Evolutionary conservation across 2,329 filamentous ascomycete species (phyloP).

Genomic region (Sporothrix luriei): DNA sequence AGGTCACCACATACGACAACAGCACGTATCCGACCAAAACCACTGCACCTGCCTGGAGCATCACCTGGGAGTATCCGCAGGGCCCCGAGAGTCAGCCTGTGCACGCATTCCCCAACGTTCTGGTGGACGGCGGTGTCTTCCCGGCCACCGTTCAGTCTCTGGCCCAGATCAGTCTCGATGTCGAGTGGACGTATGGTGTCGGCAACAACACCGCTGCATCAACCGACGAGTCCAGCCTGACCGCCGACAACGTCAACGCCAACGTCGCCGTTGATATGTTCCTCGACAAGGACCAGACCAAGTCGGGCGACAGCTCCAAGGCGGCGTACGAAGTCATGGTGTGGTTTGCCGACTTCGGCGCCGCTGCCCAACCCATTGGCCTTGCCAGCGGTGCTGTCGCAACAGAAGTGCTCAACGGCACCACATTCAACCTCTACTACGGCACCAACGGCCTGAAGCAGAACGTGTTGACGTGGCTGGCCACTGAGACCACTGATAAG

Average conservation of each 20-base stretch:
- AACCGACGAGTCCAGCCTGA: conserved; percentile 45
- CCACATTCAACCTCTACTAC: conserved; percentile 49
- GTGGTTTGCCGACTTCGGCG: conserved; percentile 33
- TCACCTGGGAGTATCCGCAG: conserved; percentile 57
- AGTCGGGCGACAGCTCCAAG: conserved; percentile 46
- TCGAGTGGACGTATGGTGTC: conserved; percentile 55
- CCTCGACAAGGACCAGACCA: conserved; percentile 50
- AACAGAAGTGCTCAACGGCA: conserved; percentile 47
- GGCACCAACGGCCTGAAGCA: conserved; percentile 48
- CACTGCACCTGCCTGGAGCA: conserved; percentile 53
- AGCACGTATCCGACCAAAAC: conserved; percentile 52
- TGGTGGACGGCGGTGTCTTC: conserved; percentile 49
- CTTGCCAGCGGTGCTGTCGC: conserved; percentile 41
- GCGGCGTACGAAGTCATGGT: conserved; percentile 47
- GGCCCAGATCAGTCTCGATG: conserved; percentile 47
- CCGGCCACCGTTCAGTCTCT: conserved; percentile 49
- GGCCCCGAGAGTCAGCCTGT: conserved; percentile 50
- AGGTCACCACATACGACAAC: conserved; percentile 56
- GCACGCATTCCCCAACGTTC: conserved; percentile 59
- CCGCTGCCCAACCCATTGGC: conserved; percentile 44
- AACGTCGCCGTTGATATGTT: conserved; percentile 65
- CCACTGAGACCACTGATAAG: conserved; percentile 42
- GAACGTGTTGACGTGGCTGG: conserved; percentile 56
- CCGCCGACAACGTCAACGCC: conserved; percentile 48
- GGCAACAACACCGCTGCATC: conserved; percentile 47